Percentiles rank a stretch among this genome's conserved stretches.
Evolutionary conservation across 2,329 filamentous ascomycete species (phyloP).

Genomic region (Pseudogymnoascus sp.): DNA sequence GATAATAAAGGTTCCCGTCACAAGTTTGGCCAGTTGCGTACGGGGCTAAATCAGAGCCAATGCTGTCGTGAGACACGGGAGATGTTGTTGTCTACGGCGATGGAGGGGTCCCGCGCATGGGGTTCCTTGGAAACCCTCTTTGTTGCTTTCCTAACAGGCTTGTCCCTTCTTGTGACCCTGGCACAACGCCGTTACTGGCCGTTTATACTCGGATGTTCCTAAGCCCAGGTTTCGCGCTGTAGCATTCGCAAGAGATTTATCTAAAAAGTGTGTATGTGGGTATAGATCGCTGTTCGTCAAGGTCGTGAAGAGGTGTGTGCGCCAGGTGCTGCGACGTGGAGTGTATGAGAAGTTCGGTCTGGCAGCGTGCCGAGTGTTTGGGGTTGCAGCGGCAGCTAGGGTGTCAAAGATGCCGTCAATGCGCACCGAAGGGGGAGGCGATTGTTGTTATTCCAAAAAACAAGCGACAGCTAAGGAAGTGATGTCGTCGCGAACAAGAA

Average conservation of each 20-base stretch:
- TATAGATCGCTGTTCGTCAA: neutral
- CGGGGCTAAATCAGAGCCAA: neutral
- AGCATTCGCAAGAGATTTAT: neutral
- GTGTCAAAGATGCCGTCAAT: neutral
- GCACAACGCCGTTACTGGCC: neutral
- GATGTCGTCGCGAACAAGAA: neutral
- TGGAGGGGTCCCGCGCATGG: neutral
- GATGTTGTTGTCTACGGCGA: neutral
- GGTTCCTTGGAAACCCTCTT: conserved; percentile 2
- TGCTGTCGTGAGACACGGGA: neutral
- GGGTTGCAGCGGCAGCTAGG: neutral
- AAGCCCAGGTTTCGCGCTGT: conserved; percentile 2
- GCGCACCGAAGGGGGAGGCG: neutral
- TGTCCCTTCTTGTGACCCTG: neutral
- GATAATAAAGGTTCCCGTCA: conserved; percentile 6
- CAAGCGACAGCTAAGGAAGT: neutral
- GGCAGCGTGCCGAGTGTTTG: conserved; percentile 8
- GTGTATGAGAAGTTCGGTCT: conserved; percentile 10
- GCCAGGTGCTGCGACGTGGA: conserved; percentile 3
- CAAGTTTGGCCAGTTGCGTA: neutral
- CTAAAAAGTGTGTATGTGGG: neutral
- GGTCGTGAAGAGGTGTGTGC: conserved; percentile 1
- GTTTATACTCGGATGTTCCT: neutral
- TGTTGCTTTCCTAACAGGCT: neutral
- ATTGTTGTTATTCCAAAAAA: neutral